A percentile compares a stretch with the other conserved stretches of the same genome.
These are phyloP conservation scores for Geosmithia putterillii DNA, from an alignment of 2,329 filamentous ascomycete genomes.

Conservation along the genomic window DNA sequence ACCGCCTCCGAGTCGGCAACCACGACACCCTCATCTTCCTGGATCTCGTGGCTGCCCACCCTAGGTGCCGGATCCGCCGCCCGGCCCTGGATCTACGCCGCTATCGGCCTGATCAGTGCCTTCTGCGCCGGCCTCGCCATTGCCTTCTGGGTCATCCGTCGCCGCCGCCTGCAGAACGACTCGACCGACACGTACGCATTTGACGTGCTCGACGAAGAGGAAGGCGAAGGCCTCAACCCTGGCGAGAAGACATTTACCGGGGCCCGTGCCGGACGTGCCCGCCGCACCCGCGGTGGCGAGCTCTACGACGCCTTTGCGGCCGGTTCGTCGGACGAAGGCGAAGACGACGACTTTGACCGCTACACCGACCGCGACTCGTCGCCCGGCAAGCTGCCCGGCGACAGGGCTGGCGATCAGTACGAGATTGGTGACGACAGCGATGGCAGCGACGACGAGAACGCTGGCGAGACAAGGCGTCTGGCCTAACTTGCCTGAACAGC, in stretches of 20 bases:
- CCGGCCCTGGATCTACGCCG: slow-evolving; percentile 87
- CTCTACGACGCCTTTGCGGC: slow-evolving; percentile 96
- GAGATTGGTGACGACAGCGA: slow-evolving; percentile 36
- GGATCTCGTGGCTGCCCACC: slow-evolving; percentile 79
- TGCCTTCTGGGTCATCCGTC: slow-evolving; percentile 71
- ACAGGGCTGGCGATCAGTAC: slow-evolving; percentile 30
- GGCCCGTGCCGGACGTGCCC: slow-evolving; percentile 13
- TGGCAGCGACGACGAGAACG: slow-evolving; percentile 23
- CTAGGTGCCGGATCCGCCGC: slow-evolving; percentile 82
- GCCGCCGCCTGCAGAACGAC: slow-evolving; percentile 62
- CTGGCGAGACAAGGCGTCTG: neutral
- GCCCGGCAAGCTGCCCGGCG: slow-evolving; percentile 8
- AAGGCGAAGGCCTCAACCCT: slow-evolving; percentile 42
- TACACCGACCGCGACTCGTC: slow-evolving; percentile 14
- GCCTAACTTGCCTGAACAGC: neutral
- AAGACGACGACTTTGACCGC: slow-evolving; percentile 27
- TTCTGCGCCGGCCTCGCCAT: slow-evolving; percentile 75
- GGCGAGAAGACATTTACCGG: slow-evolving; percentile 28
- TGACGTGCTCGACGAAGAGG: slow-evolving; percentile 78
- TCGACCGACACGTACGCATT: slow-evolving; percentile 84
- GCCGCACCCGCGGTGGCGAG: slow-evolving; percentile 63
- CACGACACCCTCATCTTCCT: slow-evolving; percentile 39
- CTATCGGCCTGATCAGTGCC: slow-evolving; percentile 67
- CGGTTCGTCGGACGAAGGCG: slow-evolving; percentile 43
- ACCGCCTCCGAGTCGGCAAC: slow-evolving; percentile 13